These are phyloP conservation scores for Cinnamomum micranthum DNA, from an alignment of 164 flowering plant genomes.

Conservation along the genomic window DNA sequence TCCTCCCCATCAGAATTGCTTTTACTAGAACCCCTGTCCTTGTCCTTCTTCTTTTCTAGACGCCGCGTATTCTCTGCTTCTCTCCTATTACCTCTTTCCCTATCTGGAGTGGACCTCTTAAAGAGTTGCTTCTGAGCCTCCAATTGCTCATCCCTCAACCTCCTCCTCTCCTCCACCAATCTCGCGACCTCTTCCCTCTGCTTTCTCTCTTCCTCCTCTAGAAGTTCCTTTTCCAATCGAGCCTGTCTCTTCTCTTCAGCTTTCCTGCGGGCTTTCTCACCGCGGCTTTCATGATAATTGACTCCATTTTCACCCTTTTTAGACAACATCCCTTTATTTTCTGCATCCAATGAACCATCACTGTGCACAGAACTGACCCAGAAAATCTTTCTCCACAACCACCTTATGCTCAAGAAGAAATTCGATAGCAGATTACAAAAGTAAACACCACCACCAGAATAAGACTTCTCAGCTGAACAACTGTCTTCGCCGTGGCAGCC, in stretches of 20 bases:
- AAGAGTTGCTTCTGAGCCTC: conserved; percentile 31
- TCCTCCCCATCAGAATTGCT: conserved; percentile 91
- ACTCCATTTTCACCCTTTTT: conserved; percentile 63
- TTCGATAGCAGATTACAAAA: conserved; percentile 46
- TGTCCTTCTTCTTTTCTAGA: conserved; percentile 64
- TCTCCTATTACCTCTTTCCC: conserved; percentile 57
- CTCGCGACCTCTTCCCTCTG: conserved; percentile 97
- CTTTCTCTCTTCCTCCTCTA: conserved; percentile 93
- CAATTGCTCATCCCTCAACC: conserved; percentile 63
- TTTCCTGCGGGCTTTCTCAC: conserved; percentile 87
- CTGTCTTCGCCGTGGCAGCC: conserved; percentile 30
- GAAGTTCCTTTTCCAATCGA: conserved; percentile 79
- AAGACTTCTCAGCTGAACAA: conserved; percentile 69
- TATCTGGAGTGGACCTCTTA: conserved; percentile 16
- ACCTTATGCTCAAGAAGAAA: conserved; percentile 53
- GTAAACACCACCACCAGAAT: conserved; percentile 45
- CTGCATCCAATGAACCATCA: conserved; percentile 49
- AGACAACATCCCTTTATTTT: conserved; percentile 41
- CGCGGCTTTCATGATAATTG: conserved; percentile 59
- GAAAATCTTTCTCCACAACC: conserved; percentile 85
- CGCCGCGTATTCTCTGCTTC: conserved; percentile 75
- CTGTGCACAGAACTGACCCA: conserved; percentile 49
- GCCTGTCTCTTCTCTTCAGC: conserved; percentile 97
- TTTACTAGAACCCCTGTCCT: conserved; percentile 73
- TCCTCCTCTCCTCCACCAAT: conserved; percentile 86